Evolutionary conservation across 306 rosid genomes (phyloP).

Genomic region (Castanea crenata): DNA sequence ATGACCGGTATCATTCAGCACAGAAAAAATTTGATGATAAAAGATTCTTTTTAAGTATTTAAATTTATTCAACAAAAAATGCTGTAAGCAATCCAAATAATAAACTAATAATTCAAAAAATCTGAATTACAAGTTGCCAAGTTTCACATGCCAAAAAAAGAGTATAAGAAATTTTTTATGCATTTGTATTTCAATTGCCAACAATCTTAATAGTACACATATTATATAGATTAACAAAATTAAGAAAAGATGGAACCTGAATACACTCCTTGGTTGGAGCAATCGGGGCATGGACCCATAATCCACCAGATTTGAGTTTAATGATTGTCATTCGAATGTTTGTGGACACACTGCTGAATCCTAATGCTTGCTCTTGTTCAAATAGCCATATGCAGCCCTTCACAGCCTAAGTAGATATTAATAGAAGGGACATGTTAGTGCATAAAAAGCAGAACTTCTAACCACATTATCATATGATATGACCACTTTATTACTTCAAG

Average conservation of each 20-base stretch:
- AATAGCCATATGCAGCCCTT: constrained; percentile 88
- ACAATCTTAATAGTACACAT: constrained; percentile 7
- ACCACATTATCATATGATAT: background rate
- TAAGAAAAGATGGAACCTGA: constrained; percentile 51
- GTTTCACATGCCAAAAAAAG: constrained; percentile 3
- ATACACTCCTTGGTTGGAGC: constrained; percentile 99
- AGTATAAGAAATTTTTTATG: background rate
- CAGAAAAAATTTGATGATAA: background rate
- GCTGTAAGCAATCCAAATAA: background rate
- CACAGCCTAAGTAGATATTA: constrained; percentile 57
- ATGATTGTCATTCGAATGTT: constrained; percentile 95
- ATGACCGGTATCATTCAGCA: background rate
- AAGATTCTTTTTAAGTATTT: background rate
- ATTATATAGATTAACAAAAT: constrained; percentile 11
- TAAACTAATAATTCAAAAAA: background rate
- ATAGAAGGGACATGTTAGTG: constrained; percentile 12
- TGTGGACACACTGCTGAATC: constrained; percentile 98
- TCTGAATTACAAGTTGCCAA: background rate
- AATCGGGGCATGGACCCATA: constrained; percentile 97
- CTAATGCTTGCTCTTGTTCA: constrained; percentile 98
- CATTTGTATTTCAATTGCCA: background rate
- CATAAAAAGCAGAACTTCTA: constrained; percentile 20
- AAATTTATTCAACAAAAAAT: background rate
- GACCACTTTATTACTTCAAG: background rate
- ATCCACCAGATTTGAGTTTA: constrained; percentile 93